phyloP scores from a whole-genome alignment of 805 yeast species.

The Starmerella bombi region DNA sequence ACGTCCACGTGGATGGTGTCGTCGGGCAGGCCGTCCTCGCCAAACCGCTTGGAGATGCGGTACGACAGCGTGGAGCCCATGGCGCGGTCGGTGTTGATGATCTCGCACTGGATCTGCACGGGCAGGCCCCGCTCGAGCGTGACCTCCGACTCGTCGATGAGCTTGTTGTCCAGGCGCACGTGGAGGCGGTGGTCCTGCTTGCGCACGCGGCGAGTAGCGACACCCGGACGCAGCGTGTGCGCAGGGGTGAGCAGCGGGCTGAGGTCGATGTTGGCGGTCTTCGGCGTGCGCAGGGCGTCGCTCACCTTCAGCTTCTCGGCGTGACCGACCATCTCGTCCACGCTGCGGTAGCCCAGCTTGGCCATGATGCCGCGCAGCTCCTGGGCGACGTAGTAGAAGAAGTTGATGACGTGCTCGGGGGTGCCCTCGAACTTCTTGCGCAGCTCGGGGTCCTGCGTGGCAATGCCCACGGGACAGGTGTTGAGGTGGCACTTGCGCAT shows the following conservation, averaged over 20 bases:
- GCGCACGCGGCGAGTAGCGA: conserved; percentile 80
- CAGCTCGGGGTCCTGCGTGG: conserved; percentile 92
- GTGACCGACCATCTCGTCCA: conserved; percentile 96
- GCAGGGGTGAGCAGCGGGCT: conserved; percentile 95
- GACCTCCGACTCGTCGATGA: conserved; percentile 88
- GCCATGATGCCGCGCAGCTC: conserved; percentile 93
- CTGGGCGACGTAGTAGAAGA: conserved; percentile 86
- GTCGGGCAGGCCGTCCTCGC: conserved; percentile 86
- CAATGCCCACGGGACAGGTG: conserved; percentile 97
- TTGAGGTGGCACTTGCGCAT: conserved; percentile 89
- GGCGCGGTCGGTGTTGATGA: conserved; percentile 92
- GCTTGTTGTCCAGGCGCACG: conserved; percentile 85
- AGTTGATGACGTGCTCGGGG: conserved; percentile 96
- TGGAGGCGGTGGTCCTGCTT: conserved; percentile 91
- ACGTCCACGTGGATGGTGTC: conserved; percentile 91
- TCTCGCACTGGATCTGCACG: conserved; percentile 83
- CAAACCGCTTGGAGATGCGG: conserved; percentile 83
- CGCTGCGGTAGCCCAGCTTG: conserved; percentile 81
- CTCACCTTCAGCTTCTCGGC: conserved; percentile 81
- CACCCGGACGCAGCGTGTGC: conserved; percentile 91
- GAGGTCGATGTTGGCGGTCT: conserved; percentile 81
- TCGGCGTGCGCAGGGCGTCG: conserved; percentile 72
- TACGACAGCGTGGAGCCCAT: conserved; percentile 90
- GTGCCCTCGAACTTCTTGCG: conserved; percentile 89
- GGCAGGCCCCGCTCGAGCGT: conserved; percentile 96